Conservation (phyloP, 2,329 filamentous ascomycete genomes). For the Arthrobotrys megalospora region DNA sequence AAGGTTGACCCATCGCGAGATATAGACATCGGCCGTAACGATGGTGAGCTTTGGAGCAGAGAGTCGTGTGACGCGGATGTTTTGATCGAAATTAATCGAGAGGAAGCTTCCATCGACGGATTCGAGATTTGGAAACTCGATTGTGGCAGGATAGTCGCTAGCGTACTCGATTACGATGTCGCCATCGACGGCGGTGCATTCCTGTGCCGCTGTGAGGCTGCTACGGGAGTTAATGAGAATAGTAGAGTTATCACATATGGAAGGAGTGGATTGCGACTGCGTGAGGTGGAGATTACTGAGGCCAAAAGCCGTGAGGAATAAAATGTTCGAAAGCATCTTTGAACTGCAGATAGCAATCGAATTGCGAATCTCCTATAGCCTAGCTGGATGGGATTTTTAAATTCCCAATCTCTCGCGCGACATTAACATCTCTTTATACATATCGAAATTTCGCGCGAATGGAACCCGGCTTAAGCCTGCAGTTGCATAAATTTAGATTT, state of each 20-base stretch:
- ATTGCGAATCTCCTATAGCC: background rate
- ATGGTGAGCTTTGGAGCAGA: conserved; percentile 44
- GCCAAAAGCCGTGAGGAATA: conserved; percentile 17
- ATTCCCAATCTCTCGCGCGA: conserved; percentile 2
- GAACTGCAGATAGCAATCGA: background rate
- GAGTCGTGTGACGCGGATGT: conserved; percentile 24
- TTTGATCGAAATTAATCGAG: conserved; percentile 35
- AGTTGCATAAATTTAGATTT: conserved; percentile 14
- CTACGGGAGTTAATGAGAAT: conserved; percentile 31
- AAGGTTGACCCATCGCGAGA: conserved; percentile 43
- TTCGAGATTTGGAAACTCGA: conserved; percentile 39
- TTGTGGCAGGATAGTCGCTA: conserved; percentile 18
- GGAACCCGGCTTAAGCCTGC: background rate
- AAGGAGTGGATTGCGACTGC: conserved; percentile 21
- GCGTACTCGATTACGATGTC: conserved; percentile 37
- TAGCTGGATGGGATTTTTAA: background rate
- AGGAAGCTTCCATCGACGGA: conserved; percentile 26
- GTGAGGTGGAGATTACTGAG: background rate
- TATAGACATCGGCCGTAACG: conserved; percentile 27
- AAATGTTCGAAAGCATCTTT: conserved; percentile 22
- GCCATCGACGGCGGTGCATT: conserved; percentile 22
- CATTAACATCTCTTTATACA: conserved; percentile 7
- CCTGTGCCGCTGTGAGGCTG: conserved; percentile 10
- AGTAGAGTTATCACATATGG: conserved; percentile 28
- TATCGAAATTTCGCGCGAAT: background rate